These are phyloP conservation scores for Ustulina deusta DNA, from an alignment of 2,329 filamentous ascomycete genomes.

Conservation along the genomic window DNA sequence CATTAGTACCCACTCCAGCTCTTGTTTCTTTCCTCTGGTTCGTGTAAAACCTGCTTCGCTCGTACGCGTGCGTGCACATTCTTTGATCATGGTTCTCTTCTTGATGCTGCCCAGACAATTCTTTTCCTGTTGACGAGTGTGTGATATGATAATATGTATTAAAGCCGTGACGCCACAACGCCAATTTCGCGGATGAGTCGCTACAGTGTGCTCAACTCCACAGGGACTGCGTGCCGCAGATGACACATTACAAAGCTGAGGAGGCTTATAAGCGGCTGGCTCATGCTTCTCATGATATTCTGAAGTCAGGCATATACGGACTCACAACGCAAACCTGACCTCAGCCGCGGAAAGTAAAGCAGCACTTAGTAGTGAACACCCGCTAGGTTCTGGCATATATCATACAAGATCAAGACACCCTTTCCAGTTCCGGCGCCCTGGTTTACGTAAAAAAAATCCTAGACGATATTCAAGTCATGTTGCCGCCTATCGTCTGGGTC, in stretches of 20 bases:
- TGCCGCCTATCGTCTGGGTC: slow-evolving; percentile 24
- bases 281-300: neutral
- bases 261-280: neutral
- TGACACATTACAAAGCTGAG: slow-evolving; percentile 2
- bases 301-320: neutral
- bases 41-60: slow-evolving; percentile 18
- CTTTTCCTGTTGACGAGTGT: neutral
- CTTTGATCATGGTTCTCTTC: neutral
- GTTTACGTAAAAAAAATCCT: slow-evolving; percentile 33
- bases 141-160: slow-evolving; percentile 13
- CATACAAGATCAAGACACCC: slow-evolving; percentile 12
- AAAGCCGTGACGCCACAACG: slow-evolving; percentile 10
- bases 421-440: neutral
- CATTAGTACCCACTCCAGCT: neutral
- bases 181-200: slow-evolving; percentile 8
- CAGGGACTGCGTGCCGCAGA: slow-evolving; percentile 1
- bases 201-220: slow-evolving; percentile 4
- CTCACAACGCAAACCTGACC: neutral
- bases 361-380: neutral
- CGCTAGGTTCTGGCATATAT: slow-evolving; percentile 3
- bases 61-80: slow-evolving; percentile 13
- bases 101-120: neutral
- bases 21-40: neutral
- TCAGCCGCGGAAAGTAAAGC: neutral
- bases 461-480: slow-evolving; percentile 29